Conservation (phyloP, 202 grass and related monocot genomes). For the Panicum hallii region DNA sequence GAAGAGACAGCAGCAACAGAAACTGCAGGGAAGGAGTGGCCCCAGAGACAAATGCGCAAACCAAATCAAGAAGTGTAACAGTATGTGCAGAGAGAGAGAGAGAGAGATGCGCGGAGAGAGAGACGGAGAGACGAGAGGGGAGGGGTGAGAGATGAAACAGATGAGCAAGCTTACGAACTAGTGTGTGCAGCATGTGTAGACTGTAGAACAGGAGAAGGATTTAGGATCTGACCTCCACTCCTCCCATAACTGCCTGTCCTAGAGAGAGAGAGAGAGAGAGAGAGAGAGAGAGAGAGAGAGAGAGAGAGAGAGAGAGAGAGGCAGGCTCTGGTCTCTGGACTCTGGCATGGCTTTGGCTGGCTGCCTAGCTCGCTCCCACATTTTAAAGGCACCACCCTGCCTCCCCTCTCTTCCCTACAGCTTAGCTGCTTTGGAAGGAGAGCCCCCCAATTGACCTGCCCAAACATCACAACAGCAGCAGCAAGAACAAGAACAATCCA, state of each 20-base stretch:
- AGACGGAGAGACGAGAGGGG: background rate
- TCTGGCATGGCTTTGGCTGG: slow-evolving; percentile 25
- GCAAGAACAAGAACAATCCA: slow-evolving; percentile 60
- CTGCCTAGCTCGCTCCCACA: slow-evolving; percentile 27
- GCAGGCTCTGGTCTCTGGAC: background rate
- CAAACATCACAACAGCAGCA: slow-evolving; percentile 35
- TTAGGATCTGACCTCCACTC: slow-evolving; percentile 61
- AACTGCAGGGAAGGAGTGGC: slow-evolving; percentile 48
- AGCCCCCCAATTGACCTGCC: slow-evolving; percentile 58
- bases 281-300: background rate
- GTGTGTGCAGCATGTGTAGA: background rate
- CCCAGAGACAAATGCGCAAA: slow-evolving; percentile 48
- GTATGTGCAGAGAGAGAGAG: background rate
- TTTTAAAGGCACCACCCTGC: slow-evolving; percentile 25
- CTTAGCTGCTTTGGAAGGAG: slow-evolving; percentile 57
- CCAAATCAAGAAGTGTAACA: slow-evolving; percentile 43
- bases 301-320: background rate
- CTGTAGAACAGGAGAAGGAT: slow-evolving; percentile 59
- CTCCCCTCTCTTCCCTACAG: slow-evolving; percentile 30
- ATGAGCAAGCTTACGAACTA: slow-evolving; percentile 5
- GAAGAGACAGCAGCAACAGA: slow-evolving; percentile 60
- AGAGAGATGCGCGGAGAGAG: background rate
- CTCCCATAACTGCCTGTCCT: slow-evolving; percentile 54
- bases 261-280: background rate
- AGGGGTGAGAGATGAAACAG: too few species aligned